These are phyloP conservation scores for Aspergillus panamensis DNA, from an alignment of 495 filamentous ascomycete genomes.

Conservation along the genomic window DNA sequence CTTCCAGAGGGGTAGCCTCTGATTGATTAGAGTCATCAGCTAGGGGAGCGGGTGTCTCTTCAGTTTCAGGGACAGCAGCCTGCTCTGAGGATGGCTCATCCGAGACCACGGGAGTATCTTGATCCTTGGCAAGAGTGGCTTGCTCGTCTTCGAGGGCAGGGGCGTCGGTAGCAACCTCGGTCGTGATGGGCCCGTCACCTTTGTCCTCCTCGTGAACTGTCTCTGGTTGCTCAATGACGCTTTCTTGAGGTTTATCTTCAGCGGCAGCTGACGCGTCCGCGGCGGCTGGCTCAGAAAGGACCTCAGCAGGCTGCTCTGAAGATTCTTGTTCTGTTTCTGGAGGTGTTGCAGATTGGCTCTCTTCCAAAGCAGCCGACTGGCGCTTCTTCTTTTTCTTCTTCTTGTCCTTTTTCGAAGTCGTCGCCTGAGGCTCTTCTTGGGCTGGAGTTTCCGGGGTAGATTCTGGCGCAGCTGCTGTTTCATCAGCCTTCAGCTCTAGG, in stretches of 20 bases:
- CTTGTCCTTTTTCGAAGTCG: slow-evolving; percentile 23
- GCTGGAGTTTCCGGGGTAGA: slow-evolving; percentile 1
- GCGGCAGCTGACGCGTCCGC: background rate
- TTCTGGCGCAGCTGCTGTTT: background rate
- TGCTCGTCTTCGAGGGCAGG: slow-evolving; percentile 6
- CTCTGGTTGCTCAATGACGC: background rate
- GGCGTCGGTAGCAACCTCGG: slow-evolving; percentile 1
- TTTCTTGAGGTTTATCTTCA: background rate
- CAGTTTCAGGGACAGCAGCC: slow-evolving; percentile 24
- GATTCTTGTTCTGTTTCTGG: slow-evolving; percentile 14
- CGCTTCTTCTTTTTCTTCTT: slow-evolving; percentile 38
- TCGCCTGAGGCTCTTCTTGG: slow-evolving; percentile 12
- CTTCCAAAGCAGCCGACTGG: slow-evolving; percentile 24
- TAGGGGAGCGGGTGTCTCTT: slow-evolving; percentile 5
- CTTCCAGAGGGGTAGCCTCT: background rate
- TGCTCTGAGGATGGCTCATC: slow-evolving; percentile 24
- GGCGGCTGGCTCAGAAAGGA: background rate
- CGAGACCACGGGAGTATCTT: background rate
- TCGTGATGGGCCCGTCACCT: background rate
- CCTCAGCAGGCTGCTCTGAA: background rate
- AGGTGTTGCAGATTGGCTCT: slow-evolving; percentile 13
- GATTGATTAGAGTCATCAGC: background rate
- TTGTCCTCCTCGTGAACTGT: background rate
- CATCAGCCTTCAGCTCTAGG: slow-evolving; percentile 15
- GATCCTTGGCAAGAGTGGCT: slow-evolving; percentile 5